Conservation (phyloP, 495 filamentous ascomycete genomes). For the Penicillium canariense region DNA sequence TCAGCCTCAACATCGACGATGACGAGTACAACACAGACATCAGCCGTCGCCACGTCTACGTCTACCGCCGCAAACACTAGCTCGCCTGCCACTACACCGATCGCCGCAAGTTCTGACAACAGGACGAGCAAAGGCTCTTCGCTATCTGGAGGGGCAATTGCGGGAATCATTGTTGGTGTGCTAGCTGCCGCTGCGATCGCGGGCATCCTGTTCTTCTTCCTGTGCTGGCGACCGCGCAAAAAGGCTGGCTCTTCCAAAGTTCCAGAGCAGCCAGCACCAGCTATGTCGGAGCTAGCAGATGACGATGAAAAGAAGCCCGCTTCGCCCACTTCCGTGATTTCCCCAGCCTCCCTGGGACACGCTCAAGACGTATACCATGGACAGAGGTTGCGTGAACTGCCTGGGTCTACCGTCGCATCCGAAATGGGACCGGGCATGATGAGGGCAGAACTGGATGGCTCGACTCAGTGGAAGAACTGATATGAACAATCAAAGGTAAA, state of each 20-base stretch:
- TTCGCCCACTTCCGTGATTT: background rate
- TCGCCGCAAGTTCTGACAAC: background rate
- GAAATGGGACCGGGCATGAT: background rate
- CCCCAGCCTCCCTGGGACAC: background rate
- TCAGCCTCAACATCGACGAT: background rate
- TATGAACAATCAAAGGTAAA: no score
- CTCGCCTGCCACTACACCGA: background rate
- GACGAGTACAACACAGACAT: background rate
- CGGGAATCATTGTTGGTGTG: constrained; percentile 37
- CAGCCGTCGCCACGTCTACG: background rate
- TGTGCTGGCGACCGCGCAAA: constrained; percentile 13
- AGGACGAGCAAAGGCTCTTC: background rate
- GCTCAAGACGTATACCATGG: no score
- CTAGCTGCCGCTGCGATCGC: constrained; percentile 38
- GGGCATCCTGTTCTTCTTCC: constrained; percentile 34
- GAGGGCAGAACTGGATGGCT: constrained; percentile 1
- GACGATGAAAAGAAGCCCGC: background rate
- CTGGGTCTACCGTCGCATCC: background rate
- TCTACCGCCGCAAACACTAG: background rate
- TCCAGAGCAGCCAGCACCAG: background rate
- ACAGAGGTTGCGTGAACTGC: constrained; percentile 4
- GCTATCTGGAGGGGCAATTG: constrained; percentile 26
- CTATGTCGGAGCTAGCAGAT: background rate
- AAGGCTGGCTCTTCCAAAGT: background rate
- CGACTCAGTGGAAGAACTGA: constrained; percentile 1